These are phyloP conservation scores for Colletotrichum nymphaeae DNA, from an alignment of 2,329 filamentous ascomycete genomes.

Conservation along the genomic window DNA sequence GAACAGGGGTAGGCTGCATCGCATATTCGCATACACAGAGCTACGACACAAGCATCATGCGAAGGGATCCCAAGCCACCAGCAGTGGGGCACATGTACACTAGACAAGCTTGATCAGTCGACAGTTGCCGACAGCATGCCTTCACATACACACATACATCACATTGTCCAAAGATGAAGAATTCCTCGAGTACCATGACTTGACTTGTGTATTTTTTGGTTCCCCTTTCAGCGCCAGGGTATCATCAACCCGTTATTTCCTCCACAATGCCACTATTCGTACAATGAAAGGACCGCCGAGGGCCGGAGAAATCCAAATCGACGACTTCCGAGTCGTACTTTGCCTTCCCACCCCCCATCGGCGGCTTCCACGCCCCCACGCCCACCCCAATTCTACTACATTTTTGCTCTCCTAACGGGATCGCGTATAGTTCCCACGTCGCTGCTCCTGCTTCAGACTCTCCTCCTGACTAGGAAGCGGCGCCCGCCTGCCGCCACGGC, in stretches of 20 bases:
- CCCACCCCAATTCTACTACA: background rate
- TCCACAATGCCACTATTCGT: background rate
- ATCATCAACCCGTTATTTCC: constrained; percentile 31
- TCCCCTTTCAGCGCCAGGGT: constrained; percentile 24
- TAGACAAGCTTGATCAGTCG: constrained; percentile 18
- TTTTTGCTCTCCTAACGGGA: constrained; percentile 36
- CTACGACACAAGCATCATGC: constrained; percentile 24
- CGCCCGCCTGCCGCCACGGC: constrained; percentile 62
- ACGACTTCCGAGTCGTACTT: background rate
- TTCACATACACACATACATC: background rate
- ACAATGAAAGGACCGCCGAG: background rate
- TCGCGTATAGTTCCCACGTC: constrained; percentile 70
- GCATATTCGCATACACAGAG: constrained; percentile 11
- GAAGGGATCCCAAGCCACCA: background rate
- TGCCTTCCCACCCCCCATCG: background rate
- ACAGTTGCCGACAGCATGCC: background rate
- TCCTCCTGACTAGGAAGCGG: constrained; percentile 88
- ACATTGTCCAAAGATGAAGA: too few species aligned
- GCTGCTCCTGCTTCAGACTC: constrained; percentile 82
- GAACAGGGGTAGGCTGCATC: background rate
- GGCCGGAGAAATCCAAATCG: background rate
- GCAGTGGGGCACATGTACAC: constrained; percentile 35
- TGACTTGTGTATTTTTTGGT: constrained; percentile 6
- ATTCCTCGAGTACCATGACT: background rate
- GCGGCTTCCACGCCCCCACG: background rate